phyloP scores from a whole-genome alignment of 2,329 filamentous ascomycete genomes.

The Neofusicoccum cordaticola region DNA sequence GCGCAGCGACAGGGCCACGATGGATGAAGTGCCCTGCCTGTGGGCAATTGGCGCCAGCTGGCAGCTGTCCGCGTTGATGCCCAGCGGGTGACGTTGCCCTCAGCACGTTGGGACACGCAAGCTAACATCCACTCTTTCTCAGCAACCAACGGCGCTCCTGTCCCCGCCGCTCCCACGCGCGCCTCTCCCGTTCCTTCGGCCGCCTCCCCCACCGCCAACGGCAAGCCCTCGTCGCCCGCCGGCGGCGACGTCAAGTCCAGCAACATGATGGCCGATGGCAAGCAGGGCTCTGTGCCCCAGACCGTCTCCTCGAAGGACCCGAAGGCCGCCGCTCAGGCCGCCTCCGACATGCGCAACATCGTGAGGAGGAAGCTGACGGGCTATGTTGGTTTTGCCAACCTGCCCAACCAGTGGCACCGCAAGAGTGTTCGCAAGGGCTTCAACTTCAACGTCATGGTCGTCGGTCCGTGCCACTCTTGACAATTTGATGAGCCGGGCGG shows the following conservation, averaged over 20 bases:
- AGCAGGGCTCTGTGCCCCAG: constrained; percentile 49
- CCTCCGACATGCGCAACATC: constrained; percentile 76
- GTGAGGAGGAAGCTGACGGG: constrained; percentile 97
- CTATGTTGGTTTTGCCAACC: constrained; percentile 97
- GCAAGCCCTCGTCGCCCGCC: constrained; percentile 51
- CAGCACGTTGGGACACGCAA: neutral
- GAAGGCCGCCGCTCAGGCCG: constrained; percentile 52
- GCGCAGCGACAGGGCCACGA: neutral
- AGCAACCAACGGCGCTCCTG: constrained; percentile 48
- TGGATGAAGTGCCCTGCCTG: neutral
- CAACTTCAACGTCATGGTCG: constrained; percentile 99
- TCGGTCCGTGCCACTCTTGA: constrained; percentile 60
- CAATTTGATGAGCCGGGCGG: neutral
- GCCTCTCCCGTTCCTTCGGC: constrained; percentile 45
- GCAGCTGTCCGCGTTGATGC: neutral
- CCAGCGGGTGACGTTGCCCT: neutral
- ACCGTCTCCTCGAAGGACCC: constrained; percentile 65
- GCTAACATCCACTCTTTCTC: constrained; percentile 18
- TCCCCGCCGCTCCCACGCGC: constrained; percentile 38
- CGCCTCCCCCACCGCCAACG: constrained; percentile 44
- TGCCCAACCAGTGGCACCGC: constrained; percentile 99
- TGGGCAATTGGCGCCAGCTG: constrained; percentile 4
- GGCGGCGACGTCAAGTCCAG: constrained; percentile 52
- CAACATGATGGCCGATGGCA: constrained; percentile 53
- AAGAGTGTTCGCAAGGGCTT: constrained; percentile 99